Evolutionary conservation across 805 yeast species (phyloP), one percentile per base, ranked within the genome.

Genomic region (Cyberlindnera japonica): DNA sequence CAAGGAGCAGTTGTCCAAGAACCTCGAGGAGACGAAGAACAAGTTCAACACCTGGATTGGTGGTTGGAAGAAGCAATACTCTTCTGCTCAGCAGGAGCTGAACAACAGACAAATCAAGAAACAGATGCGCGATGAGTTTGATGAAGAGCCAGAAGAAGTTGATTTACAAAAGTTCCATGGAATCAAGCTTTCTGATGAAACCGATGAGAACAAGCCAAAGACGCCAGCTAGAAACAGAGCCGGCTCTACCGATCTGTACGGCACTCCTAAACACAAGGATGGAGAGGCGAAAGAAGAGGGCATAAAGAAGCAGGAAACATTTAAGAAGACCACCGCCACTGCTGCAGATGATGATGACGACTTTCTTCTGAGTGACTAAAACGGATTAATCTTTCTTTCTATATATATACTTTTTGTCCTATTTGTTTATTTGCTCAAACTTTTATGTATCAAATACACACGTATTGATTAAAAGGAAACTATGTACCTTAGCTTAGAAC

Each of bases 1-100:
- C 50, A 79, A 76, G 55, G 83, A 82, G 41, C 75, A 79, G 37
- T 72, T 90, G 38, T 69, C 75, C 31, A 81, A 81, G 55, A 88
- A 91, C 16, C 71, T 89, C 33, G 89, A 83, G 53, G 96, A 87
- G 53, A 88, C 96, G 2, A 77, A 81, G 41, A 69, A 75, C 34
- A 81, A 83, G 40, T 77, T 89, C 43, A 81, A 83, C 46, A 74
- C 79, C 13, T 89, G 96, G 95, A 53, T 55, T 18, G 44, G 53
- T 36, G 58, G 59, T 2, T 56, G 59, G 59, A 53, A 51, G 46
- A 49, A 51, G 33, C 58, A 52, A 36, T 54, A 51, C 31, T 35
- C 46, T 11, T 33, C 33, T 22, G 39, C 47, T 9, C 53, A 52
- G 24, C 46, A 48, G 26, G 48, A 43, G 10, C 36, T 52, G 31